Base-by-base conservation (phyloP, 306 rosid genomes). In the Ormosia emarginata region DNA sequence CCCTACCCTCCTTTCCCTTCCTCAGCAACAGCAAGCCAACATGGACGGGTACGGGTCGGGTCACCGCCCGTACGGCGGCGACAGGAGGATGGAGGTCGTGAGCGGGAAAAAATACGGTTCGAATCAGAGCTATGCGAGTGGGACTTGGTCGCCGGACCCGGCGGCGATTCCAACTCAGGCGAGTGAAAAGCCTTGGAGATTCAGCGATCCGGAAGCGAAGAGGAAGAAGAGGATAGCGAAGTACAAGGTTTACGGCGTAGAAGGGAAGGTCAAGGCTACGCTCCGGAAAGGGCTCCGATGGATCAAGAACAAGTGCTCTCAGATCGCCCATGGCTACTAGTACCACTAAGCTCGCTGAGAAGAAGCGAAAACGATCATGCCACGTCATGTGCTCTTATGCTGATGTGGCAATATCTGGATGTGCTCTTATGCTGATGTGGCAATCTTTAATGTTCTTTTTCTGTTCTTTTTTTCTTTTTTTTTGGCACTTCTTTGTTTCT, bases 251-350 rank as follows among this genome's bases (percentile, higher is more conserved):
- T 90, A 90, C 74, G 75, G 85, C 15, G 89, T 88, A 0, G 92
- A 92, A 80, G 97, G 90, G 7, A 92, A 78, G 50, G 92, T 90
- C 11, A 92, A 92, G 61, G 86, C 90, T 57, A 90, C 91, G 7
- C 50, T 90, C 43, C 79, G 71, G 75, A 88, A 85, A 13, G 91
- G 97, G 7, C 70, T 92, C 34, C 87, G 89, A 14, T 92, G 97
- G 97, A 84, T 92, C 74, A 92, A 92, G 89, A 88, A 56, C 7
- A 88, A 87, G 80, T 90, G 92, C 77, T 85, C 94, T 69, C 89
- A 85, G 82, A 85, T 90, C 41, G 86, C 86, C 55, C 90, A 74
- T 76, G 89, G 91, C 3, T 84, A 71, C 79, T 85, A 70, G 74
- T 1, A 8, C 39, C 29, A 14, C 13, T 32, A 3, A 3, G 3